phyloP scores from a whole-genome alignment of 2,329 filamentous ascomycete genomes.

The Colletotrichum neosansevieriae region DNA sequence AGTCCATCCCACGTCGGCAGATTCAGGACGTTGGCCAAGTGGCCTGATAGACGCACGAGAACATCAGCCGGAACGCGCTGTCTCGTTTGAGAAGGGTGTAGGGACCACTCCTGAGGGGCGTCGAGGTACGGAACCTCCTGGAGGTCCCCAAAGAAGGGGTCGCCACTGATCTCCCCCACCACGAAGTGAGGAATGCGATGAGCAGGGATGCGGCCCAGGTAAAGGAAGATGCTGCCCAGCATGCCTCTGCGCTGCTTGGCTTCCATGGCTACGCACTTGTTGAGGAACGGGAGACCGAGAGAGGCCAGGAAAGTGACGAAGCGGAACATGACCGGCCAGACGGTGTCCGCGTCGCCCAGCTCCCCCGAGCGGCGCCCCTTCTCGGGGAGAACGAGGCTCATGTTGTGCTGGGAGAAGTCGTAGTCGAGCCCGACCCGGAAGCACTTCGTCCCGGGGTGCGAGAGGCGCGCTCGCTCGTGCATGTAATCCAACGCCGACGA shows the following conservation, averaged over 20 bases:
- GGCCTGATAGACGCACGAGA: neutral
- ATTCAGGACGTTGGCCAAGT: neutral
- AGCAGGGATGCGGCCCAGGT: neutral
- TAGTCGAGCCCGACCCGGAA: neutral
- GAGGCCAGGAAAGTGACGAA: slow-evolving; percentile 44
- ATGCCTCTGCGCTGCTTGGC: neutral
- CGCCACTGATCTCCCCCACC: slow-evolving; percentile 45
- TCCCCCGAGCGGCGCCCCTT: neutral
- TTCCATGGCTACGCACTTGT: slow-evolving; percentile 1
- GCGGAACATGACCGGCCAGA: slow-evolving; percentile 14
- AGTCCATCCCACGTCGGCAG: neutral
- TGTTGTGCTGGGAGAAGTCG: neutral
- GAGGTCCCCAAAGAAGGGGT: neutral
- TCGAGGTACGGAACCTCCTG: neutral
- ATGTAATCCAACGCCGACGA: neutral
- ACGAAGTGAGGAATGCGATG: slow-evolving; percentile 28
- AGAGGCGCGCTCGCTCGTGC: neutral
- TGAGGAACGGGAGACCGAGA: slow-evolving; percentile 47
- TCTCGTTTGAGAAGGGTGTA: too few relatives aligned
- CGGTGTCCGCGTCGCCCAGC: neutral
- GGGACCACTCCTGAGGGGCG: neutral
- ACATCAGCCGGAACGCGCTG: neutral
- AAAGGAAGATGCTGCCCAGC: neutral
- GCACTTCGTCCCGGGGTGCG: neutral
- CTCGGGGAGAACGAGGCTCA: neutral